Evolutionary conservation across 441 rosid genomes (phyloP).

Genomic region (Adansonia rubrostipa): DNA sequence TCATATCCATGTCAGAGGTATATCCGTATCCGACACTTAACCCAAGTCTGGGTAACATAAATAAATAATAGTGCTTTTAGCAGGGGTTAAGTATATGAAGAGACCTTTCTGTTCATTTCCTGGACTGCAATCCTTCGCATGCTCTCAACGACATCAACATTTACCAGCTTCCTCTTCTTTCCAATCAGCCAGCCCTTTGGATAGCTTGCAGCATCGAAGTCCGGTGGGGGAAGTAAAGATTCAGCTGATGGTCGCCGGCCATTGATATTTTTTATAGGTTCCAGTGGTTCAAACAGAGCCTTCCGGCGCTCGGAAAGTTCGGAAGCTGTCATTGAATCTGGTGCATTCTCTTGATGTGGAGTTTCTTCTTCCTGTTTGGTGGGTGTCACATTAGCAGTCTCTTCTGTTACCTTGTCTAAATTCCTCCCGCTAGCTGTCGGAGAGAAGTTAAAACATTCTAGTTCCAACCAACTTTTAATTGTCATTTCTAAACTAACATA

Average conservation of each 20-base stretch:
- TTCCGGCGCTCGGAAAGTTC: conserved; percentile 75
- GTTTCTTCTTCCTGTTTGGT: conserved; percentile 56
- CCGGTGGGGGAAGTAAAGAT: conserved; percentile 87
- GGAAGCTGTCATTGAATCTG: conserved; percentile 37
- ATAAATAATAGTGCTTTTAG: not conserved
- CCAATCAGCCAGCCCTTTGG: conserved; percentile 97
- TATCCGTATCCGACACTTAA: not conserved
- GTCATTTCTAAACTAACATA: conserved; percentile 16
- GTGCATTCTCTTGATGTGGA: conserved; percentile 44
- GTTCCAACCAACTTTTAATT: conserved; percentile 29
- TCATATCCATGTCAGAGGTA: not conserved
- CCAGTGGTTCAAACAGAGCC: conserved; percentile 90
- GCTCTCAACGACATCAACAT: conserved; percentile 97
- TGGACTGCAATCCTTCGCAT: conserved; percentile 97
- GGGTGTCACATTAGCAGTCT: conserved; percentile 45
- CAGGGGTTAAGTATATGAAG: not conserved
- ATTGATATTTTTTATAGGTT: conserved; percentile 53
- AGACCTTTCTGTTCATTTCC: conserved; percentile 97
- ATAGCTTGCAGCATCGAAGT: conserved; percentile 83
- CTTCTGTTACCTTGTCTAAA: conserved; percentile 48
- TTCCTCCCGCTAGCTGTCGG: conserved; percentile 61
- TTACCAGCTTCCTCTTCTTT: conserved; percentile 92
- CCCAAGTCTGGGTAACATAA: not conserved
- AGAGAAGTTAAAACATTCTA: conserved; percentile 48
- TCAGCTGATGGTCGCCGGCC: conserved; percentile 64